phyloP scores from a whole-genome alignment of 2,329 filamentous ascomycete genomes.

The Xylariaceae sp. region DNA sequence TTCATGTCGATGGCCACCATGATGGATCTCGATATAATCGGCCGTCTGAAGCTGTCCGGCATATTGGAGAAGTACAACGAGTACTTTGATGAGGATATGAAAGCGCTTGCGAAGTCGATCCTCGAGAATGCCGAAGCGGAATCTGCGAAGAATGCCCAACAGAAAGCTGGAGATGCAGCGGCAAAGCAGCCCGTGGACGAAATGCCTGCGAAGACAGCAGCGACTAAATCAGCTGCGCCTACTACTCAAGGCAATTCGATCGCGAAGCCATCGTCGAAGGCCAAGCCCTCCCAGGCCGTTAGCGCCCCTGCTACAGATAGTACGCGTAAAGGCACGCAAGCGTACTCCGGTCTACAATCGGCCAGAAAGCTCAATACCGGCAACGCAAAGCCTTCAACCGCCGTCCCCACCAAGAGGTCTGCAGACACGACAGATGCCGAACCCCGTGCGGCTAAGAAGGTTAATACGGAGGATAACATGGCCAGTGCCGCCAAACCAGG shows the following conservation, averaged over 20 bases:
- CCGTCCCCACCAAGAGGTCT: constrained; percentile 31
- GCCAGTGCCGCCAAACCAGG: constrained; percentile 31
- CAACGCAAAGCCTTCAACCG: constrained; percentile 15
- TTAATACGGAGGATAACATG: constrained; percentile 31
- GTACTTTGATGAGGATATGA: constrained; percentile 24
- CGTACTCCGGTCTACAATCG: constrained; percentile 28
- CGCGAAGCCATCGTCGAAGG: constrained; percentile 11
- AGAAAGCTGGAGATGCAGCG: not conserved
- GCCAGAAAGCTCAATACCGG: constrained; percentile 26
- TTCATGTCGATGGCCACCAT: constrained; percentile 47
- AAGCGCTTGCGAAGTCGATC: constrained; percentile 23
- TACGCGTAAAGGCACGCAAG: constrained; percentile 19
- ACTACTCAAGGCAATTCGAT: constrained; percentile 4
- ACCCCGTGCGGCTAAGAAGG: constrained; percentile 36
- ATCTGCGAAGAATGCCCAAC: constrained; percentile 10
- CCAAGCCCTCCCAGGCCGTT: not conserved
- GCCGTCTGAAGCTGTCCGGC: constrained; percentile 12
- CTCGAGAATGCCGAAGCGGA: constrained; percentile 20
- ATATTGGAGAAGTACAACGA: constrained; percentile 15
- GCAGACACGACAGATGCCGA: constrained; percentile 37
- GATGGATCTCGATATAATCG: constrained; percentile 15
- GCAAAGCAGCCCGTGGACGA: constrained; percentile 7
- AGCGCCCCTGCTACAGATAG: constrained; percentile 5
- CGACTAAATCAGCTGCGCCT: not conserved
- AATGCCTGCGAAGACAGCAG: constrained; percentile 10